These are phyloP conservation scores for Scleromitrula shiraiana DNA, from an alignment of 2,329 filamentous ascomycete genomes.

Conservation along the genomic window DNA sequence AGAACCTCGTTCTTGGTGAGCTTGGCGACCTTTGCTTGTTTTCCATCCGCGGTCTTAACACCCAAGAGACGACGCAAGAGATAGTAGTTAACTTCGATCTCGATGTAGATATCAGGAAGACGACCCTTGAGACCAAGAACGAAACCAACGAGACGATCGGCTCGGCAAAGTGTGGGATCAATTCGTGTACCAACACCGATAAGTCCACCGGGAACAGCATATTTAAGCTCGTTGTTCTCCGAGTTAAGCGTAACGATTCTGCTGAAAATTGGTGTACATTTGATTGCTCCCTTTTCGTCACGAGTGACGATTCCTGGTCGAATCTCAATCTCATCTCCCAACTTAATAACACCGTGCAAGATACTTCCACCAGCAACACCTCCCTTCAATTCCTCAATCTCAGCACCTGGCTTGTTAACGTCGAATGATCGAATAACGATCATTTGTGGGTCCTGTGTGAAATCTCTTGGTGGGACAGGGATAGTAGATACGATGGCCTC, in stretches of 20 bases:
- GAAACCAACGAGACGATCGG: slow-evolving; percentile 97
- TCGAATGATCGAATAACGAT: slow-evolving; percentile 99
- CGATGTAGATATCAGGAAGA: slow-evolving; percentile 93
- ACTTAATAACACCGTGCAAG: slow-evolving; percentile 90
- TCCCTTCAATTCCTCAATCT: slow-evolving; percentile 97
- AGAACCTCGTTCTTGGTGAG: slow-evolving; percentile 97
- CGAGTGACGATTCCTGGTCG: slow-evolving; percentile 96
- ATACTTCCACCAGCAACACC: slow-evolving; percentile 98
- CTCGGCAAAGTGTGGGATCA: slow-evolving; percentile 95
- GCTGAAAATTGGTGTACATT: slow-evolving; percentile 96
- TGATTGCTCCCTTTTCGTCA: slow-evolving; percentile 85
- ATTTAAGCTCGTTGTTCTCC: slow-evolving; percentile 97
- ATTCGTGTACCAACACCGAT: slow-evolving; percentile 98
- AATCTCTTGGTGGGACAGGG: slow-evolving; percentile 84
- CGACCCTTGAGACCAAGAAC: slow-evolving; percentile 90
- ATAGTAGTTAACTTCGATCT: slow-evolving; percentile 99
- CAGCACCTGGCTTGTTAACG: slow-evolving; percentile 98
- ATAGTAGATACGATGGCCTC: slow-evolving; percentile 94
- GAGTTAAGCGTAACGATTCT: slow-evolving; percentile 92
- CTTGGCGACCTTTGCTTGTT: slow-evolving; percentile 99
- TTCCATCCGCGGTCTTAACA: slow-evolving; percentile 96
- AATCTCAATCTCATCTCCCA: slow-evolving; percentile 97
- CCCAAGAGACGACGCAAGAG: slow-evolving; percentile 86
- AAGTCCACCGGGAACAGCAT: slow-evolving; percentile 92
- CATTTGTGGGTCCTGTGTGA: slow-evolving; percentile 90